phyloP scores from a whole-genome alignment of 768 basidiomycete species.

The Amanita polypyramis region DNA sequence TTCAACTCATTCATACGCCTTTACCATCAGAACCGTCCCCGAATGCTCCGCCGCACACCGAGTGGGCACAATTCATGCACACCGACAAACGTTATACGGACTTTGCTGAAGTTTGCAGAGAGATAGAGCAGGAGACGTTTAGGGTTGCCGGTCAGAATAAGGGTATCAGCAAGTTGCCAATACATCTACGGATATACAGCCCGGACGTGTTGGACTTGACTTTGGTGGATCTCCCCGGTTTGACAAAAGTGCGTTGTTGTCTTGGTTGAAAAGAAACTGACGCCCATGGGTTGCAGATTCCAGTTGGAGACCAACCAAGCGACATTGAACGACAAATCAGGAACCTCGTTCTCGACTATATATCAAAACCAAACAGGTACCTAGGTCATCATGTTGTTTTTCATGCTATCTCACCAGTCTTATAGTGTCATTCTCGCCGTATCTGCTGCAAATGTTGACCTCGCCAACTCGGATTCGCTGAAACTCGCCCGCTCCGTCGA shows the following conservation, averaged over 20 bases:
- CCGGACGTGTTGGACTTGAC: constrained; percentile 94
- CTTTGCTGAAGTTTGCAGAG: constrained; percentile 85
- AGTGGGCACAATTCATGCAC: constrained; percentile 98
- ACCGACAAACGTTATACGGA: constrained; percentile 96
- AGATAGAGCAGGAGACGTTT: constrained; percentile 97
- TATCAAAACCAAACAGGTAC: constrained; percentile 95
- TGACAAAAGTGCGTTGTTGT: constrained; percentile 65
- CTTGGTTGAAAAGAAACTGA: not conserved
- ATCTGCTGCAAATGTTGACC: constrained; percentile 95
- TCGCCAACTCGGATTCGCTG: constrained; percentile 96
- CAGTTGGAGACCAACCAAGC: constrained; percentile 93
- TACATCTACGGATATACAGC: constrained; percentile 91
- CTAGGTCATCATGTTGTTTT: not conserved
- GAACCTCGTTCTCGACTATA: constrained; percentile 89
- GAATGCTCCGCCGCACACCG: constrained; percentile 43
- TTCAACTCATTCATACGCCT: constrained; percentile 93
- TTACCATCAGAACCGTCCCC: constrained; percentile 37
- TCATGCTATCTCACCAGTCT: constrained; percentile 1
- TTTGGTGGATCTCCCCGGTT: constrained; percentile 89
- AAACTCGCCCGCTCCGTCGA: constrained; percentile 95
- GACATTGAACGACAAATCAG: constrained; percentile 98
- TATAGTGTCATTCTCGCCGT: constrained; percentile 90
- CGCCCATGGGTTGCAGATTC: constrained; percentile 48
- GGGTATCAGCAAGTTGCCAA: constrained; percentile 92
- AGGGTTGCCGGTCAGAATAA: constrained; percentile 98